Percentiles rank a stretch among this genome's conserved stretches.
Evolutionary conservation across 441 rosid species (phyloP).

Genomic region (Adansonia grandidieri): DNA sequence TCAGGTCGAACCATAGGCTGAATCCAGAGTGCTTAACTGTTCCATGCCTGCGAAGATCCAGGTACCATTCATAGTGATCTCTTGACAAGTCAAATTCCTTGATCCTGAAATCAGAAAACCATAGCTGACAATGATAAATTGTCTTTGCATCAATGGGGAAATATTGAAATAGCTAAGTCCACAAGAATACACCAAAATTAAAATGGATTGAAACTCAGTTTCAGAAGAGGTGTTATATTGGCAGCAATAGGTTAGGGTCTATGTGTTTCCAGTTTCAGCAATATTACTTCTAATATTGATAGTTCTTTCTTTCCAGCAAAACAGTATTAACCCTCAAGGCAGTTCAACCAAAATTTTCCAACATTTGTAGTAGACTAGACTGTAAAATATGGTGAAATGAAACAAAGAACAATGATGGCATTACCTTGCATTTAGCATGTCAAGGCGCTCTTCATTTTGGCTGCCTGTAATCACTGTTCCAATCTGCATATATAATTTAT

Average conservation of each 20-base stretch:
- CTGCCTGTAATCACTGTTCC: slow-evolving; percentile 72
- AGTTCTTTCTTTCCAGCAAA: too few species aligned
- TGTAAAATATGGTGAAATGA: not conserved
- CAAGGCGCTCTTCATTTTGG: slow-evolving; percentile 84
- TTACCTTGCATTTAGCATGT: slow-evolving; percentile 54
- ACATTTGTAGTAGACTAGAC: not conserved
- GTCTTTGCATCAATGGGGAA: slow-evolving; percentile 8
- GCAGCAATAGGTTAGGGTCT: too few species aligned
- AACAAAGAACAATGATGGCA: not conserved
- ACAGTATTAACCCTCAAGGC: too few species aligned
- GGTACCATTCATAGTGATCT: slow-evolving; percentile 81
- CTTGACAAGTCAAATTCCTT: slow-evolving; percentile 47
- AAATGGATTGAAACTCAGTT: not conserved
- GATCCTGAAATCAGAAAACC: slow-evolving; percentile 50
- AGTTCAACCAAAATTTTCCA: too few species aligned
- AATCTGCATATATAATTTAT: slow-evolving; percentile 51
- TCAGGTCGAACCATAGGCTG: slow-evolving; percentile 67
- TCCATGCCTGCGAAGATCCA: slow-evolving; percentile 84
- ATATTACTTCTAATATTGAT: not conserved
- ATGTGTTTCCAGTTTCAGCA: not conserved
- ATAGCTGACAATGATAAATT: not conserved
- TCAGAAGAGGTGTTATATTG: not conserved
- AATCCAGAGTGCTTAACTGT: slow-evolving; percentile 79
- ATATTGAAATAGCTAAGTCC: not conserved
- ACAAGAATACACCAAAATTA: not conserved